Evolutionary conservation across 768 basidiomycete species (phyloP).

Genomic region (Lanmaoa rubissima): DNA sequence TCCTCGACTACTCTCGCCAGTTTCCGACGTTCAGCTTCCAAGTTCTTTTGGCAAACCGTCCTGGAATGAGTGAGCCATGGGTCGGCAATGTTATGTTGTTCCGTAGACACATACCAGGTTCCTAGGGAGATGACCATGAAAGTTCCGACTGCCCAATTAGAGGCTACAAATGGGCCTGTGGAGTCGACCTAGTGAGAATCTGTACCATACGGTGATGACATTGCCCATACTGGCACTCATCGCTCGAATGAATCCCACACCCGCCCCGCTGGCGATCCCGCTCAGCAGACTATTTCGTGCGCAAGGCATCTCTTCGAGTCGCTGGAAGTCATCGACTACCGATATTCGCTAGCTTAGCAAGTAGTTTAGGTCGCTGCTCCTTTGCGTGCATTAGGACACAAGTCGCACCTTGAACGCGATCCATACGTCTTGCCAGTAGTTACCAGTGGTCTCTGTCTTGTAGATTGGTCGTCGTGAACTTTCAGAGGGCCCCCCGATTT

Average conservation of each 20-base stretch:
- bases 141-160: constrained; percentile 77
- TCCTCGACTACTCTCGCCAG: constrained; percentile 58
- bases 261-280: constrained; percentile 78
- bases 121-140: constrained; percentile 66
- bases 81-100: constrained; percentile 1
- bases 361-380: constrained; percentile 10
- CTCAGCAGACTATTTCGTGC: constrained; percentile 71
- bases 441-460: constrained; percentile 31
- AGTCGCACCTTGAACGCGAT: constrained; percentile 31
- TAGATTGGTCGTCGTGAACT: constrained; percentile 23
- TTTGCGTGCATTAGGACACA: neutral
- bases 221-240: constrained; percentile 55
- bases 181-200: constrained; percentile 5
- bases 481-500: constrained; percentile 5
- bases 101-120: constrained; percentile 54
- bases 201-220: neutral
- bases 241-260: constrained; percentile 72
- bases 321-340: constrained; percentile 50
- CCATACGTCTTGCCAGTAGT: constrained; percentile 33
- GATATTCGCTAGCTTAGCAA: constrained; percentile 47
- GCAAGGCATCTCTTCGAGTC: constrained; percentile 72
- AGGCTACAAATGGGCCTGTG: constrained; percentile 58
- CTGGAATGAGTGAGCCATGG: constrained; percentile 34
- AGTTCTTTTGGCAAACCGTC: constrained; percentile 61
- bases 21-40: constrained; percentile 52